phyloP scores from a whole-genome alignment of 768 basidiomycete species.

The Boletus barrowsii region DNA sequence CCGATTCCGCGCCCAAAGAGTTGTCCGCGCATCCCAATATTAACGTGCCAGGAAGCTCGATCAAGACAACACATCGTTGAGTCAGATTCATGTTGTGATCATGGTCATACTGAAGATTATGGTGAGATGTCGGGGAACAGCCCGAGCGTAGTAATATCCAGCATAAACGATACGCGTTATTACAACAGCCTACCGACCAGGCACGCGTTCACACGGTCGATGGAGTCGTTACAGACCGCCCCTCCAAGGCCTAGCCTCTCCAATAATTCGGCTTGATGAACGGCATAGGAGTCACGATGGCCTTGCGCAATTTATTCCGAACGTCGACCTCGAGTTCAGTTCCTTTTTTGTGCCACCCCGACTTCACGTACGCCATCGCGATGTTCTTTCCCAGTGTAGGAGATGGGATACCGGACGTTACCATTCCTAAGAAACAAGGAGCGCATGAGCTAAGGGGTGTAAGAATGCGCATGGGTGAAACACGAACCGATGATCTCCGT shows the following conservation, averaged over 20 bases:
- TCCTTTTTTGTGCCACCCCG: slow-evolving; percentile 87
- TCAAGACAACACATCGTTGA: no score
- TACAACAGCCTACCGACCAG: not conserved
- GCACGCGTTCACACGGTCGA: not conserved
- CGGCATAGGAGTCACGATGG: slow-evolving; percentile 78
- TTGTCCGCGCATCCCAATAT: no score
- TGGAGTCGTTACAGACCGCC: not conserved
- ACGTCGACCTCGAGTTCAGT: slow-evolving; percentile 84
- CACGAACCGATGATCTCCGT: slow-evolving; percentile 59
- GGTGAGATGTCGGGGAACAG: not conserved
- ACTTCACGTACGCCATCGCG: slow-evolving; percentile 89
- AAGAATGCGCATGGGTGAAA: slow-evolving; percentile 2
- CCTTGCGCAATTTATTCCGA: slow-evolving; percentile 73
- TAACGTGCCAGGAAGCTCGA: no score
- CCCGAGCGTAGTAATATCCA: not conserved
- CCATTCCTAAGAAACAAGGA: slow-evolving; percentile 40
- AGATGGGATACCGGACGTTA: slow-evolving; percentile 96
- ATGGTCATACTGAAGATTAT: not conserved
- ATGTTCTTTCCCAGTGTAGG: slow-evolving; percentile 89
- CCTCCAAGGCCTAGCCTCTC: slow-evolving; percentile 42
- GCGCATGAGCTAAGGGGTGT: not conserved
- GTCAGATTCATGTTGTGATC: not conserved
- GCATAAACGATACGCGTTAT: not conserved
- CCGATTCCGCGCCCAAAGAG: no score
- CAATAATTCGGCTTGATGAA: slow-evolving; percentile 84